Evolutionary conservation across 148 eudicot species (phyloP).

Genomic region (Oxyria digyna): DNA sequence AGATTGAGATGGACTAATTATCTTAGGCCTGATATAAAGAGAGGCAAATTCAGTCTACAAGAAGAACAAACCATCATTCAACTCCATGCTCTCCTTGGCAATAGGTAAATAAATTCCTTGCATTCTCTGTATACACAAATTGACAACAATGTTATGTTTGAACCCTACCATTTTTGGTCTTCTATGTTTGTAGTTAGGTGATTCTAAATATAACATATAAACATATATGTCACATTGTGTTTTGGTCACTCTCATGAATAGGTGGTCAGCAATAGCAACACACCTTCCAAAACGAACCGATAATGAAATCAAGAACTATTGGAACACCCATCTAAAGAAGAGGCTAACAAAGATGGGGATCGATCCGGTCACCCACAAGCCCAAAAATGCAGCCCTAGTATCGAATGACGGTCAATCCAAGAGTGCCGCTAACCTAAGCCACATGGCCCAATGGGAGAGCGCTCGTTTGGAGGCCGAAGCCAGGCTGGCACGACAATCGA

Average conservation of each 20-base stretch:
- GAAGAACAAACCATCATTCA: conserved; percentile 97
- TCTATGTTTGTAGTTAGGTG: not conserved
- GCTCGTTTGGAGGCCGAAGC: conserved; percentile 98
- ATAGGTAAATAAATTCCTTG: conserved; percentile 32
- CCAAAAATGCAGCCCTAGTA: conserved; percentile 52
- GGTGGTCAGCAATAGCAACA: conserved; percentile 99
- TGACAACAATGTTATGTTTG: not conserved
- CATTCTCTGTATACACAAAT: no score
- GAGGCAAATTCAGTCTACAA: conserved; percentile 83
- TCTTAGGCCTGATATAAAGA: conserved; percentile 87
- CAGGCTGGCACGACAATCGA: conserved; percentile 62
- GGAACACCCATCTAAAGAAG: conserved; percentile 93
- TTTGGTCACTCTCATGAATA: conserved; percentile 1
- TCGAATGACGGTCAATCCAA: conserved; percentile 38
- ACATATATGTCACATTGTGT: not conserved
- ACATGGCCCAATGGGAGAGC: conserved; percentile 98
- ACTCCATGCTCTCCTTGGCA: conserved; percentile 94
- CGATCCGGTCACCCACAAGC: conserved; percentile 90
- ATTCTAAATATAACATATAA: not conserved
- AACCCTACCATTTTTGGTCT: not conserved
- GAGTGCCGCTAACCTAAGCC: conserved; percentile 70
- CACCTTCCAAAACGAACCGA: conserved; percentile 90
- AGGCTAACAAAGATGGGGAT: conserved; percentile 80
- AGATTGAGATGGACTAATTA: conserved; percentile 92
- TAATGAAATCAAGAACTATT: conserved; percentile 85